Conservation (phyloP, 106 monocot species). For the Acanthochlamys bracteata region DNA sequence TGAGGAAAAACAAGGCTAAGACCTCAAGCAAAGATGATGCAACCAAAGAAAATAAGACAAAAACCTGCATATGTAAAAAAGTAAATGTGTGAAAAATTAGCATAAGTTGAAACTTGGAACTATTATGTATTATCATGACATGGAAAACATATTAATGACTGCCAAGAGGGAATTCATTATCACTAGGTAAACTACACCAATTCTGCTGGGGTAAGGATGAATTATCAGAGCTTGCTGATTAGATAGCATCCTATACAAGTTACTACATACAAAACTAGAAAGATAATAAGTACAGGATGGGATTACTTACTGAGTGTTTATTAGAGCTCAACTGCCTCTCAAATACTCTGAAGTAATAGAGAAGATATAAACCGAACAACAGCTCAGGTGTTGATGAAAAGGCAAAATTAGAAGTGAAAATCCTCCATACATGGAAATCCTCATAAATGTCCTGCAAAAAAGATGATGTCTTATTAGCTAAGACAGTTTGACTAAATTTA, state of each 20-base stretch:
- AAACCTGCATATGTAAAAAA: constrained; percentile 44
- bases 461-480: background rate
- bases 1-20: constrained; percentile 35
- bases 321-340: constrained; percentile 85
- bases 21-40: constrained; percentile 42
- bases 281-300: too few relatives aligned
- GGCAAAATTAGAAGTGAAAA: constrained; percentile 52
- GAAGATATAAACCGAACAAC: constrained; percentile 63
- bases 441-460: constrained; percentile 51
- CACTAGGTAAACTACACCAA: too few relatives aligned
- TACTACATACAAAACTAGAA: too few relatives aligned
- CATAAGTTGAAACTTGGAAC: background rate
- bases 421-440: constrained; percentile 49
- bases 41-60: constrained; percentile 49
- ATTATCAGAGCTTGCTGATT: too few relatives aligned
- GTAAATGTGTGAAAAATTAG: background rate
- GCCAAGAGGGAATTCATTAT: too few relatives aligned
- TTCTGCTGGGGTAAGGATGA: too few relatives aligned
- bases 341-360: constrained; percentile 90
- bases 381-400: constrained; percentile 91
- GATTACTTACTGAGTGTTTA: constrained; percentile 57
- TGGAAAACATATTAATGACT: background rate
- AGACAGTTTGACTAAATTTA: too few relatives aligned
- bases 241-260: too few relatives aligned
- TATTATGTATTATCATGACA: background rate